phyloP scores from a whole-genome alignment of 208 protist species.

The Borovskyia barvae region DNA sequence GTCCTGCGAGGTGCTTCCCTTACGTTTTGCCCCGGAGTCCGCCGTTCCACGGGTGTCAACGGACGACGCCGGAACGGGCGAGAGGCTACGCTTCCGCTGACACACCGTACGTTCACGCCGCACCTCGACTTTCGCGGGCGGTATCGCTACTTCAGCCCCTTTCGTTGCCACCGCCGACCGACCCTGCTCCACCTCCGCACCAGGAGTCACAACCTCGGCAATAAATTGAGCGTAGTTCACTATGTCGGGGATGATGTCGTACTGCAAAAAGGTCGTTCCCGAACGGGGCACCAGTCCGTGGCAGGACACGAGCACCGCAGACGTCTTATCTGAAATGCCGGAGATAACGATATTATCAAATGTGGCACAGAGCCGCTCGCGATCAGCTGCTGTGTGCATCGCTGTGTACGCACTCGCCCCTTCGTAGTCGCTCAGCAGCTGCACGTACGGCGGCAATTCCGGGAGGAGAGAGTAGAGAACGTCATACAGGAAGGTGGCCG shows the following conservation, averaged over 20 bases:
- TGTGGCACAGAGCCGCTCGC: slow-evolving; percentile 23
- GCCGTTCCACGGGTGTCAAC: no score
- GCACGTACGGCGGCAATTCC: slow-evolving; percentile 40
- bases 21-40: no score
- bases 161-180: background rate
- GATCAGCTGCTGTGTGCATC: slow-evolving; percentile 34
- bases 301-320: slow-evolving; percentile 60
- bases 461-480: slow-evolving; percentile 45
- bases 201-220: slow-evolving; percentile 40
- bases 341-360: slow-evolving; percentile 47
- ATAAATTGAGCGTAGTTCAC: slow-evolving; percentile 69
- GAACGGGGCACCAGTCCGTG: slow-evolving; percentile 53
- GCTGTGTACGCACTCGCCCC: slow-evolving; percentile 40
- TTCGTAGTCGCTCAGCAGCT: slow-evolving; percentile 67
- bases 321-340: slow-evolving; percentile 14
- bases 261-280: slow-evolving; percentile 55
- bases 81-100: slow-evolving; percentile 35
- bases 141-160: background rate
- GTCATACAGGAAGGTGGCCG: slow-evolving; percentile 53
- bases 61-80: slow-evolving; percentile 12
- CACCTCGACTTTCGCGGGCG: slow-evolving; percentile 5
- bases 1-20: no score
- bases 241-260: slow-evolving; percentile 62
- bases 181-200: slow-evolving; percentile 6
- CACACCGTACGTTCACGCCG: slow-evolving; percentile 15